Evolutionary conservation across 2,329 filamentous ascomycete species (phyloP), one percentile per base, ranked within the genome.

Genomic region (Cytospora leucostoma): DNA sequence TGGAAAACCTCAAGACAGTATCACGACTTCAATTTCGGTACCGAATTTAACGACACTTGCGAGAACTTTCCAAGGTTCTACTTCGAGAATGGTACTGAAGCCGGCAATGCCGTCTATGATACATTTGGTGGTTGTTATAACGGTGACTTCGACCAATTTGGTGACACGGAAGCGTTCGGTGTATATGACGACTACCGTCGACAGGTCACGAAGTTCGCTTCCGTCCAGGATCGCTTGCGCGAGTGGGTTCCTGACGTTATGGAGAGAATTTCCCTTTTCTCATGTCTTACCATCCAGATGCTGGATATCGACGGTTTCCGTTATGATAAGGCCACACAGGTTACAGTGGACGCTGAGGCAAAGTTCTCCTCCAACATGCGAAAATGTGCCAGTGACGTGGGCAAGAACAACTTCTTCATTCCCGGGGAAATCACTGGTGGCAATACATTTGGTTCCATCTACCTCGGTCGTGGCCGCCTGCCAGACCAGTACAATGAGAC

Each of bases 251-350:
- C 84, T 2, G 80, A 80, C n/a, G 85, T 88, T 0, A 75, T 81
- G 47, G 77, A 82, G 56, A 83, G 83, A 68, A 73, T 88, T 58
- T 80, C 82, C 63, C 80, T 81, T 50, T 86, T 87, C 69, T 85
- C 84, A 2, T 88, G 86, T 71, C 83, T 88, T 71, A 79, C 84
- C 50, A 87, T 88, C 62, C 74, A 78, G 33, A 84, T 82, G 67
- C 76, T 88, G 19, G 86, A 88, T 70, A 84, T 88, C 60, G 86
- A 88, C 69, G 86, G 86, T 0, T 87, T 86, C 68, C 82, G 86
- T 55, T 86, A 86, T 72, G 86, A 88, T 72, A 88, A 88, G 72
- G 86, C 84, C 2, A 83, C 84, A 17, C 85, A 88, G 34, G 66
- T 68, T 7, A 87, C 86, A 0, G 79, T 86, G 12, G 86, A 88